Base-by-base conservation (phyloP, 2,329 filamentous ascomycete species). In the Venturia effusa region DNA sequence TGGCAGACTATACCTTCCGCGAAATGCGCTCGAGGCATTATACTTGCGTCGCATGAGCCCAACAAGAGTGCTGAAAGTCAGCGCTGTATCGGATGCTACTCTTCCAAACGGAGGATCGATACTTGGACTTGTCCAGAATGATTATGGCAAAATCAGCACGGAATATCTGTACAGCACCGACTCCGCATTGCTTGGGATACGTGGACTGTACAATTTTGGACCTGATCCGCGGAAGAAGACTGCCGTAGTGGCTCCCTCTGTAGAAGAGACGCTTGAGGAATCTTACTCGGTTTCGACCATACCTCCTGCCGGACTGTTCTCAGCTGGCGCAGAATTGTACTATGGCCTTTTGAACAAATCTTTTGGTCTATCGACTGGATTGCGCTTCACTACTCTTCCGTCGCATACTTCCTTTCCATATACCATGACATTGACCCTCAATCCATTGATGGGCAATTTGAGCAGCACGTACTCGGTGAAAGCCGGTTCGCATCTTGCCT, bases 281-380 rank as follows among this genome's bases (percentile, higher is more conserved):
- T 48, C 61, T 34, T 69, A 67, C 48, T 69, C 71, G 40, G 69
- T 68, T 19, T 66, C 69, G 61, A 69, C 70, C 19, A 67, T 66
- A 41, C 65, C 67, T 40, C 66, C 67, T 59, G 74, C 88, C 71
- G 84, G 82, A 68, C 84, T 87, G 65, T 91, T 97, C 73, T 96
- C 90, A 71, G 90, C 90, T 3, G 94, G 94, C 41, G 93, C 87
- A 64, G 94, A 99, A 75, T 81, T 96, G 41, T 99, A 97, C 78
- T 99, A 99, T 78, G 94, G 93, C 27, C 88, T 92, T 0, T 78
- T 97, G 65, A 97, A 97, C 74, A 97, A 97, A 72, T 91, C 92
- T 27, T 90, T 93, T 60, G 94, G 94, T 59, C 85, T 97, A 73
- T 96, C 91, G 67, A 84, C 95, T 10, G 94, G 92, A 7, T 81